Conservation (phyloP, 768 basidiomycete species). For the Lyophyllum decastes region DNA sequence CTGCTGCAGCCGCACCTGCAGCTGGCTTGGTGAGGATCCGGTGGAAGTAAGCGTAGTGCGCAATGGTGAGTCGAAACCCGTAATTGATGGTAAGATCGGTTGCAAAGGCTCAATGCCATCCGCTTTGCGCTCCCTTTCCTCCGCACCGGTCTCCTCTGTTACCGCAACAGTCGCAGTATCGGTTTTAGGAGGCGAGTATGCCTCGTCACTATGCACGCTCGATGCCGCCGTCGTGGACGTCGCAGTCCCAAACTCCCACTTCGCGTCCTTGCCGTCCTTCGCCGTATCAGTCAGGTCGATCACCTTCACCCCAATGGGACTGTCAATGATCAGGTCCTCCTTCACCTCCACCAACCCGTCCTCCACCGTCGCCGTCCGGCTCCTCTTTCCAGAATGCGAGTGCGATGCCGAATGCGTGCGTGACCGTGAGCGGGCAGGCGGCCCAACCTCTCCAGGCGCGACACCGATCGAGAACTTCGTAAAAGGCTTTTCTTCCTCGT, state of each 20-base stretch:
- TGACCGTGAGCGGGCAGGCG: slow-evolving; percentile 29
- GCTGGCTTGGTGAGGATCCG: slow-evolving; percentile 6
- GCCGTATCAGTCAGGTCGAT: slow-evolving; percentile 31
- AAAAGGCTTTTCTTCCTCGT: slow-evolving; percentile 30
- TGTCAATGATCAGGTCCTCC: neutral
- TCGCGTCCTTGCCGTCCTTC: slow-evolving; percentile 25
- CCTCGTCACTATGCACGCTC: neutral
- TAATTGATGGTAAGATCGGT: neutral
- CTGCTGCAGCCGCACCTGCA: slow-evolving; percentile 11
- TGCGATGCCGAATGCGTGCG: slow-evolving; percentile 24
- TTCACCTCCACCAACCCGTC: slow-evolving; percentile 5
- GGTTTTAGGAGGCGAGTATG: neutral
- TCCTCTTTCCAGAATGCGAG: slow-evolving; percentile 10
- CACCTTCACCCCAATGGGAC: slow-evolving; percentile 15
- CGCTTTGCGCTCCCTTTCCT: neutral
- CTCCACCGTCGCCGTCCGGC: slow-evolving; percentile 13
- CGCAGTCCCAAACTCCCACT: slow-evolving; percentile 64
- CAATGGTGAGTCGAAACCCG: neutral
- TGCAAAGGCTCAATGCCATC: neutral
- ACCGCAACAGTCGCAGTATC: neutral
- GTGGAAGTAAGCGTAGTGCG: neutral
- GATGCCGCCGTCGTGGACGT: slow-evolving; percentile 4
- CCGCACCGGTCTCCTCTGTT: neutral
- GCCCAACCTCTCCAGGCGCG: slow-evolving; percentile 23
- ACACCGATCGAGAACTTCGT: slow-evolving; percentile 48